phyloP scores from a whole-genome alignment of 192 early-diverging fungal species.

The Backusella circina region DNA sequence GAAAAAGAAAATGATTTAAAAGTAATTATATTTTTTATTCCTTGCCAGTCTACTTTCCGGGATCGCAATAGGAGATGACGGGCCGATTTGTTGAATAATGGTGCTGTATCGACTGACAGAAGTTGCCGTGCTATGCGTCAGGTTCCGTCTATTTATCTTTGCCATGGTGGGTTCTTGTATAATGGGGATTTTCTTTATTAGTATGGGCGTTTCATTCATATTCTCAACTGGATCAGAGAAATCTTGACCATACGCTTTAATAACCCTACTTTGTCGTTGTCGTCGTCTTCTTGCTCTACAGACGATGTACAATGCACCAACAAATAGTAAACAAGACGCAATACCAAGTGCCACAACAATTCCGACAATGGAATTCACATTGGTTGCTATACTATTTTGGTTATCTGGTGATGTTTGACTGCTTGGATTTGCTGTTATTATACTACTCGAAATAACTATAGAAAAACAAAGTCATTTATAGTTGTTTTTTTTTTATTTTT shows the following conservation, averaged over 20 bases:
- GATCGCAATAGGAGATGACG: not conserved
- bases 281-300: not conserved
- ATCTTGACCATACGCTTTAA: not conserved
- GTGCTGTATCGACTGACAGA: slow-evolving; percentile 2
- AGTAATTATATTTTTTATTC: not conserved
- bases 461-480: not conserved
- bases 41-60: not conserved
- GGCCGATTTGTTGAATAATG: not conserved
- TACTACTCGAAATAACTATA: not conserved
- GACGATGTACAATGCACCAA: not conserved
- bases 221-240: not conserved
- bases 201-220: not conserved
- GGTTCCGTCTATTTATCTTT: not conserved
- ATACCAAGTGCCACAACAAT: not conserved
- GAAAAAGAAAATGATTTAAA: not conserved
- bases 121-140: not conserved
- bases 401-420: not conserved
- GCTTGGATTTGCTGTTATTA: not conserved
- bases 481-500: not conserved
- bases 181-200: not conserved
- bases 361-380: not conserved
- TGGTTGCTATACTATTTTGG: not conserved
- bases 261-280: not conserved
- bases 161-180: not conserved
- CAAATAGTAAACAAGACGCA: not conserved